A percentile compares a stretch with the other conserved stretches of the same genome.
Evolutionary conservation across 371 early-diverging fungal species (phyloP).

Genomic region (Polyrhizophydium stewartii): DNA sequence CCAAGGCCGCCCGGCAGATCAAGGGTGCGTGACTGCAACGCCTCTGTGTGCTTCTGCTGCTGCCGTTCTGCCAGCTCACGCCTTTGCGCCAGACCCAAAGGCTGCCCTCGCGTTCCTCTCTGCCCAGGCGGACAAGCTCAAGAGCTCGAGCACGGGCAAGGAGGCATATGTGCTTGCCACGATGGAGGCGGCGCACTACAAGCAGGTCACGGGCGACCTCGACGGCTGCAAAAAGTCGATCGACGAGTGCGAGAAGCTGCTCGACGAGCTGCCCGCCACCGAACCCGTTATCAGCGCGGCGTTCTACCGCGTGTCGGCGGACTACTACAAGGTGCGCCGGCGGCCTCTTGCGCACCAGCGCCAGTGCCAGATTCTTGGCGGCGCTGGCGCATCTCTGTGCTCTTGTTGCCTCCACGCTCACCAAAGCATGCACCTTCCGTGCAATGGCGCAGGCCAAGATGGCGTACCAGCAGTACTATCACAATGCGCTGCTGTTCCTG

Average conservation of each 20-base stretch:
- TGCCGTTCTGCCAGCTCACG: not conserved
- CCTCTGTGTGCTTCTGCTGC: too few relatives aligned
- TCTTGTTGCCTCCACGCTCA: not conserved
- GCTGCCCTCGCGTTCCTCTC: conserved; percentile 36
- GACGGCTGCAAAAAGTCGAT: conserved; percentile 78
- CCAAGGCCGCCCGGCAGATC: conserved; percentile 72
- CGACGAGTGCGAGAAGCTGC: conserved; percentile 77
- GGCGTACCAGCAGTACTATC: conserved; percentile 90
- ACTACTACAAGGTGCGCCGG: conserved; percentile 84
- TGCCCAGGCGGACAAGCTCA: conserved; percentile 26
- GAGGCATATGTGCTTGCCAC: conserved; percentile 83
- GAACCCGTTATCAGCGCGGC: conserved; percentile 88
- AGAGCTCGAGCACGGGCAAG: conserved; percentile 26
- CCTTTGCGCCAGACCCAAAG: conserved; percentile 24
- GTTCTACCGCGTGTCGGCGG: conserved; percentile 92
- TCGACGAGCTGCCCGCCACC: conserved; percentile 75
- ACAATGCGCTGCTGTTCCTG: conserved; percentile 87
- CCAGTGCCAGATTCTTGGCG: too few relatives aligned
- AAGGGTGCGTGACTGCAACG: conserved; percentile 46
- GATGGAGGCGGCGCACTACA: conserved; percentile 83
- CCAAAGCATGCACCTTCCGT: not conserved
- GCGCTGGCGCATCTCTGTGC: too few relatives aligned
- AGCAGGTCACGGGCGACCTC: conserved; percentile 66
- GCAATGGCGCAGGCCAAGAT: conserved; percentile 80
- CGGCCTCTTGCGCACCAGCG: too few relatives aligned